Conservation (phyloP, 495 filamentous ascomycete species). For the Aspergillus cavernicola region DNA sequence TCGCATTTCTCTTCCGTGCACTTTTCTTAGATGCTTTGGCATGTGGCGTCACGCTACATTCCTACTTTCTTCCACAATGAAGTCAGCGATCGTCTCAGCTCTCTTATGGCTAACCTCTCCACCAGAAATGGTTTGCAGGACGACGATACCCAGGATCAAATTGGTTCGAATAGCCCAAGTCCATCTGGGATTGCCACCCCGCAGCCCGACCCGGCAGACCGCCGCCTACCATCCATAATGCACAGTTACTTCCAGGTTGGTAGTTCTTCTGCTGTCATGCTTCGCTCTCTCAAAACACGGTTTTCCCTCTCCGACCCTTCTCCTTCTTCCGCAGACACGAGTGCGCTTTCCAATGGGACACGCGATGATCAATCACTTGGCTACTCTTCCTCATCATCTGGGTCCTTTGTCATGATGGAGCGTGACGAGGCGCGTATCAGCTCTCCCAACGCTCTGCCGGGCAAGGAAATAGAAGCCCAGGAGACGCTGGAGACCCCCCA, state of each 20-base stretch:
- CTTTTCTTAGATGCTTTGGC: not conserved
- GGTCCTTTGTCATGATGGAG: constrained; percentile 40
- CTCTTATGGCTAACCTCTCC: constrained; percentile 21
- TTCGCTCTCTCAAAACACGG: constrained; percentile 49
- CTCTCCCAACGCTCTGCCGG: constrained; percentile 18
- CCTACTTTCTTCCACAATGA: not conserved
- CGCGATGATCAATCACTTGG: constrained; percentile 21
- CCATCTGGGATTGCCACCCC: constrained; percentile 84
- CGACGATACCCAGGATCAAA: constrained; percentile 71
- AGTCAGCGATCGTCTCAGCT: not conserved
- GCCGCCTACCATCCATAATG: constrained; percentile 84
- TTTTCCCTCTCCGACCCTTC: constrained; percentile 34
- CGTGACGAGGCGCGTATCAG: constrained; percentile 33
- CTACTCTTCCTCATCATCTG: constrained; percentile 28
- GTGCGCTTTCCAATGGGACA: constrained; percentile 12
- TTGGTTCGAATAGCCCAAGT: constrained; percentile 72
- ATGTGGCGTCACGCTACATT: constrained; percentile 3
- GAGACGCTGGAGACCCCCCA: constrained; percentile 23
- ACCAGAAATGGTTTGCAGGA: constrained; percentile 42
- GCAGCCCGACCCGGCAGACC: constrained; percentile 83
- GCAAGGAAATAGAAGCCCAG: constrained; percentile 19
- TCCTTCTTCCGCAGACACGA: constrained; percentile 36
- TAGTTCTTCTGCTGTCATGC: constrained; percentile 56
- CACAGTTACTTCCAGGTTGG: constrained; percentile 98
- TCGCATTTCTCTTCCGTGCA: not conserved